Evolutionary conservation across 495 filamentous ascomycete species (phyloP).

Genomic region (Antarctomyces pellizariae): DNA sequence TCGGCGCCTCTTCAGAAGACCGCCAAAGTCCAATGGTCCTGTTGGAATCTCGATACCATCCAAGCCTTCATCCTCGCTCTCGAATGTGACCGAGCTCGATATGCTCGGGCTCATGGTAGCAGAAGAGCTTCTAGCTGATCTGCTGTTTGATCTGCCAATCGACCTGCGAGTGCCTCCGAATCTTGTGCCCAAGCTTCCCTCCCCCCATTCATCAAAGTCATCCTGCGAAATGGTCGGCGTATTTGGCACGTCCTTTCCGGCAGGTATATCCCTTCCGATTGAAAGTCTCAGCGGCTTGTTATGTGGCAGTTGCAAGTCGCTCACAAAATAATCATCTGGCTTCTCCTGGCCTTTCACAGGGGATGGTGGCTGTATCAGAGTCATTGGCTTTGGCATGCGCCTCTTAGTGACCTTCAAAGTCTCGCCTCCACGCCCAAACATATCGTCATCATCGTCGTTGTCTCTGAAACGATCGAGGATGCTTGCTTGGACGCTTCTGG

Average conservation of each 20-base stretch:
- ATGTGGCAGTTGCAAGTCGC: slow-evolving; percentile 51
- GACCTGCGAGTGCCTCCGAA: slow-evolving; percentile 63
- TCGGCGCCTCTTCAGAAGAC: slow-evolving; percentile 46
- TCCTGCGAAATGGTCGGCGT: slow-evolving; percentile 36
- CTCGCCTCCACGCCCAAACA: slow-evolving; percentile 32
- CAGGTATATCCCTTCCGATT: slow-evolving; percentile 30
- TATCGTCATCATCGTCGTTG: slow-evolving; percentile 29
- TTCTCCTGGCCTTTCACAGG: slow-evolving; percentile 20
- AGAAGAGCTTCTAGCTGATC: slow-evolving; percentile 61
- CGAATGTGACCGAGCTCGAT: slow-evolving; percentile 70
- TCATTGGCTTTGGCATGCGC: slow-evolving; percentile 26
- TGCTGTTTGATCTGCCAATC: slow-evolving; percentile 46
- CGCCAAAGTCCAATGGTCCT: slow-evolving; percentile 59
- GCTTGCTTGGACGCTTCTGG: slow-evolving; percentile 15
- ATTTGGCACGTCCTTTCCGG: slow-evolving; percentile 30
- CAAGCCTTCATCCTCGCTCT: slow-evolving; percentile 82
- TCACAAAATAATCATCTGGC: slow-evolving; percentile 44
- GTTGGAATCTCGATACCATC: slow-evolving; percentile 66
- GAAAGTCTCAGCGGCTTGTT: slow-evolving; percentile 33
- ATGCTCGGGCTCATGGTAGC: slow-evolving; percentile 80
- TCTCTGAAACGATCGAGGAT: slow-evolving; percentile 39
- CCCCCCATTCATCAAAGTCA: slow-evolving; percentile 81
- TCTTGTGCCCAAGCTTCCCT: slow-evolving; percentile 73
- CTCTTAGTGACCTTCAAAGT: slow-evolving; percentile 48
- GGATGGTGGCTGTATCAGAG: slow-evolving; percentile 31